phyloP scores from a whole-genome alignment of 768 basidiomycete genomes.

The Porphyrellus cyaneotinctus region DNA sequence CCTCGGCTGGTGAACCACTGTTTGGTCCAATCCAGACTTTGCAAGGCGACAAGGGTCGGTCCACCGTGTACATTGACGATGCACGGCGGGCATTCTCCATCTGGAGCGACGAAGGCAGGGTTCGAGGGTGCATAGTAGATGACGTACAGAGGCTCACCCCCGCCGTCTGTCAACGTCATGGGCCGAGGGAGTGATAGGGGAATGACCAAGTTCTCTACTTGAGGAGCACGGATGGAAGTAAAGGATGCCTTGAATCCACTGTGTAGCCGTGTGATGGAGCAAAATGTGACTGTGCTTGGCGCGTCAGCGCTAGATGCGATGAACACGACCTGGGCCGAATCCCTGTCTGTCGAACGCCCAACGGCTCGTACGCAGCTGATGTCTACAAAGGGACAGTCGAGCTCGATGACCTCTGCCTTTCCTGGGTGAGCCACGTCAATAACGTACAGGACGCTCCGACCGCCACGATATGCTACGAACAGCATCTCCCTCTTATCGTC shows the following conservation, averaged over 20 bases:
- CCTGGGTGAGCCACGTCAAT: not conserved
- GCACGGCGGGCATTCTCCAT: not conserved
- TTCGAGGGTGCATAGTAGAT: not conserved
- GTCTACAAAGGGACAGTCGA: constrained; percentile 3
- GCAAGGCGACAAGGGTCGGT: not conserved
- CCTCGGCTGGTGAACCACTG: constrained; percentile 7
- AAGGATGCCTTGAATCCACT: not conserved
- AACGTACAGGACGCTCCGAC: not conserved
- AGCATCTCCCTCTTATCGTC: not conserved
- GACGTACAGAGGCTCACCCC: not conserved
- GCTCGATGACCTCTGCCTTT: not conserved
- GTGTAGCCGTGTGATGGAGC: not conserved
- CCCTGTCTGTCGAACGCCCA: not conserved
- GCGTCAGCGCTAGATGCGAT: not conserved
- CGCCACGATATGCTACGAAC: constrained; percentile 4
- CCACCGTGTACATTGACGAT: constrained; percentile 4
- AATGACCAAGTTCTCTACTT: not conserved
- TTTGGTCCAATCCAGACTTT: constrained; percentile 1
- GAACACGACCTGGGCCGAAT: constrained; percentile 1
- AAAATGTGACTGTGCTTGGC: not conserved
- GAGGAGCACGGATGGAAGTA: not conserved
- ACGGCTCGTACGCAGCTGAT: constrained; percentile 1
- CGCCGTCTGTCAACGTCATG: not conserved
- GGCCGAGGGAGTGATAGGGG: not conserved
- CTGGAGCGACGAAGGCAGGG: not conserved